Base-by-base conservation (phyloP, 371 early-diverging fungal genomes). In the Mortierella sp. region DNA sequence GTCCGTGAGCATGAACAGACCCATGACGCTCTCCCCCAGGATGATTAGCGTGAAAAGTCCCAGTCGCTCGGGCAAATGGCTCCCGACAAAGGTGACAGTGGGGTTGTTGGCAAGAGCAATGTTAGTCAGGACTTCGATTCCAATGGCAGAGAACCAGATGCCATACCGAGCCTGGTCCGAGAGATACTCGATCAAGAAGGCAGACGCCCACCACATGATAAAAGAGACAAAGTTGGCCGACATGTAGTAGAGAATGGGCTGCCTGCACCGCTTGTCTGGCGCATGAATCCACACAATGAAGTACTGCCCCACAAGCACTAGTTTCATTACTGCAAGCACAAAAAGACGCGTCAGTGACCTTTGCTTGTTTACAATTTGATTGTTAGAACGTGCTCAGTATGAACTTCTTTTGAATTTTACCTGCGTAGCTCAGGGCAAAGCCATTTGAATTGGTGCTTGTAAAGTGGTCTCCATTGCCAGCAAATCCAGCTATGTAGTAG, bases 41-140 rank as follows among this genome's bases (percentile, higher is more conserved):
- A 90, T 87, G 43, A 90, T 89, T 22, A 90, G 73, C 10, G 91
- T 90, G 47, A 90, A 90, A 2, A 90, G 66, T 14, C 89, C 91
- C 71, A 90, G 87, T 1, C 91, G 79, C 47, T 90, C 91, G 0
- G 86, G 89, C 37, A 90, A 73, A 82, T 90, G 91, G 47, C 89
- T 89, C 10, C 89, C 88, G 11, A 85, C 80, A 48, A 91, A 79
- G 3, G 90, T 88, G 0, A 90, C 90, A 19, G 88, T 88, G 34
- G 85, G 86, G 52, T 86, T 87, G 41, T 84, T 81, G 70, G 88
- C 86, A 48, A 90, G 65, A 4, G 73, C 45, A 8, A 91, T 67
- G 55, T 89, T 87, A 29, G 86, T 85, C 0, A 87, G 1, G 11
- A 88, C 74, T 63, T 91, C 91, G 50, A 88, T 70, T n/a, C 82